Base-by-base conservation (phyloP, 192 early-diverging fungal genomes). In the Rhizophagus sp. region DNA sequence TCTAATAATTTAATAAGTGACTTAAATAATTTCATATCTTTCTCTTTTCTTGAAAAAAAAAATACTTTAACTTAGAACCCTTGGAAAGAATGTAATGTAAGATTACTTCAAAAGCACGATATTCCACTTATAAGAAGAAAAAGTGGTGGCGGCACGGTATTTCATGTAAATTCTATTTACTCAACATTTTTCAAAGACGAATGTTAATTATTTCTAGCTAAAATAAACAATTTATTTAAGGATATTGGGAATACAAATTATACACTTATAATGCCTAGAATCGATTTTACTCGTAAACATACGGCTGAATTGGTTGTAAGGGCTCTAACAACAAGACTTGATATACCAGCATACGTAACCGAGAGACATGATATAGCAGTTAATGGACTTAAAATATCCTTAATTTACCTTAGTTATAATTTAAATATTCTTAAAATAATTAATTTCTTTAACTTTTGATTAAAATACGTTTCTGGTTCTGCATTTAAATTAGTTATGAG, bases 171-270 rank as follows among this genome's bases (percentile, higher is more conserved):
- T 62, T 72, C 17, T 72, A 27, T 78, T 66, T 78, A 62, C 64
- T 6, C 33, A 12, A 7, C 24, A 22, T 70, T 25, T 77, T 34
- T 50, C 4, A 27, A 50, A 36, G 12, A 19, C 13, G 68, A 57
- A 15, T n/a, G 19, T 13, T 15, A 19, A 17, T 5, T 47, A 10
- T 3, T 47, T 12, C 11, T 47, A 47, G 11, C 44, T 47, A 12
- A 47, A 47, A 12, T 47, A 47, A 10, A 47, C 4, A 12, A 47
- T 47, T 2, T 39, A 68, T 67, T 13, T 63, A 62, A 95, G 92
- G 97, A 98, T 84, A 87, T 95, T 79, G 97, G 97, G 62, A 99
- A 99, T 84, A 95, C 93, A 24, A 96, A 95, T 86, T 99, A 97
- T 89, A 94, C 94, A 10, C 90, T 97, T 63, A 90, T 97, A 73